A percentile compares a stretch with the other conserved stretches of the same genome.
Conservation (phyloP, 768 basidiomycete genomes). For the Holtermannia corniformis region DNA sequence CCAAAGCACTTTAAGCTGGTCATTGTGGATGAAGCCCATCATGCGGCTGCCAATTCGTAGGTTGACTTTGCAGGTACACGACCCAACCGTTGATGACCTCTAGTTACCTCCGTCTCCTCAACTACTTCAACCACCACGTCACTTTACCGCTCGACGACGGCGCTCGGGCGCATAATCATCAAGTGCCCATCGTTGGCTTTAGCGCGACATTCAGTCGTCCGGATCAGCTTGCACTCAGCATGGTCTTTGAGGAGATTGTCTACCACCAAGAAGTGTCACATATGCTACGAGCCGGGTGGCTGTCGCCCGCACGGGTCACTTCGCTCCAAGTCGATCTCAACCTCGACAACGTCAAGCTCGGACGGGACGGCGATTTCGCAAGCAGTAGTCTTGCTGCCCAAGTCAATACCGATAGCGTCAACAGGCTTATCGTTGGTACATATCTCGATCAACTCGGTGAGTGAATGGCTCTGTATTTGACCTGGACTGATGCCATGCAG, state of each 20-base stretch:
- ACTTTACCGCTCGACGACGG: conserved; percentile 20
- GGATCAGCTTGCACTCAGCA: conserved; percentile 77
- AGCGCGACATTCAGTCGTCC: conserved; percentile 90
- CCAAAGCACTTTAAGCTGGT: conserved; percentile 59
- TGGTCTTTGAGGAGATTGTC: conserved; percentile 81
- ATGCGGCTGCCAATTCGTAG: conserved; percentile 84
- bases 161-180: neutral
- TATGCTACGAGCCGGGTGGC: conserved; percentile 89
- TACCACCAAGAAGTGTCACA: conserved; percentile 83
- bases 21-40: conserved; percentile 89
- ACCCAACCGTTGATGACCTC: conserved; percentile 6
- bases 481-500: conserved; percentile 32
- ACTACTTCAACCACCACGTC: conserved; percentile 61
- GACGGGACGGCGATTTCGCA: conserved; percentile 66
- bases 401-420: conserved; percentile 69
- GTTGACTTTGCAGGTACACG: too few relatives aligned
- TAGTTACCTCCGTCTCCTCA: conserved; percentile 74
- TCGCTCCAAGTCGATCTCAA: conserved; percentile 66
- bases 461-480: conserved; percentile 13
- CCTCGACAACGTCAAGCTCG: conserved; percentile 58
- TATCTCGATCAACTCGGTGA: conserved; percentile 80
- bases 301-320: conserved; percentile 78
- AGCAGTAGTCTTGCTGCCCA: conserved; percentile 66
- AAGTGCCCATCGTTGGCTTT: conserved; percentile 79
- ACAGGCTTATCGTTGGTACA: conserved; percentile 64